Evolutionary conservation across 1,139 yeast genomes (phyloP).

Genomic region (Debaryomyces coudertii): DNA sequence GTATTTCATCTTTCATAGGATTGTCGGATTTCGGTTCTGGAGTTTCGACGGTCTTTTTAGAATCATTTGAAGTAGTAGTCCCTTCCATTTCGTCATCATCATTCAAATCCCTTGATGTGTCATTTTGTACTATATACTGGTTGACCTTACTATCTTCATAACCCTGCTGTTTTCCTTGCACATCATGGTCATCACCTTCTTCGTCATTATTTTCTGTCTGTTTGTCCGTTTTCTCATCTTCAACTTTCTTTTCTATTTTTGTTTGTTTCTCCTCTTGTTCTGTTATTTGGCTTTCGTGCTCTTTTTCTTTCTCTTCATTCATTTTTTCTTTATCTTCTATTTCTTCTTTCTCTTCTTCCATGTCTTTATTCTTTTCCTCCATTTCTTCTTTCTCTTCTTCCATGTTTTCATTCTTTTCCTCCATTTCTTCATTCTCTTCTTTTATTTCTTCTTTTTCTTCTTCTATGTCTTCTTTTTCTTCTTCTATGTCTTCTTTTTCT

Average conservation of each 20-base stretch:
- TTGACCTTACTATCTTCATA: no score
- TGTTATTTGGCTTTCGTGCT: background rate
- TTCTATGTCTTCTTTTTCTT: slow-evolving; percentile 8
- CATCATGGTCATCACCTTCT: slow-evolving; percentile 5
- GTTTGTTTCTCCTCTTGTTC: background rate
- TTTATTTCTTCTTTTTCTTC: background rate
- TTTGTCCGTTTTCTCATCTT: background rate
- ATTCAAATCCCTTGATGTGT: no score
- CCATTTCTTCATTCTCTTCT: slow-evolving; percentile 10
- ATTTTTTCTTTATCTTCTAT: slow-evolving; percentile 9
- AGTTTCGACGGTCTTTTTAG: slow-evolving; percentile 13
- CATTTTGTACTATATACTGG: no score
- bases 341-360: slow-evolving; percentile 13
- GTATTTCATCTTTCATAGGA: slow-evolving; percentile 8
- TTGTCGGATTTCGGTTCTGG: slow-evolving; percentile 14
- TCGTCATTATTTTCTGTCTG: no score
- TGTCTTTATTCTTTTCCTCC: background rate
- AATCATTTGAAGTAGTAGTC: slow-evolving; percentile 4
- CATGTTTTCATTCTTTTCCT: background rate
- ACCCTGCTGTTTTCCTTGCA: background rate
- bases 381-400: background rate
- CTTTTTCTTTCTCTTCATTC: background rate
- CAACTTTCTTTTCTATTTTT: background rate
- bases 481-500: slow-evolving; percentile 14
- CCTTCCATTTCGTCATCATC: background rate